phyloP scores from a whole-genome alignment of 1,284 basidiomycete genomes.

The Cutaneotrichosporon cavernicola region DNA sequence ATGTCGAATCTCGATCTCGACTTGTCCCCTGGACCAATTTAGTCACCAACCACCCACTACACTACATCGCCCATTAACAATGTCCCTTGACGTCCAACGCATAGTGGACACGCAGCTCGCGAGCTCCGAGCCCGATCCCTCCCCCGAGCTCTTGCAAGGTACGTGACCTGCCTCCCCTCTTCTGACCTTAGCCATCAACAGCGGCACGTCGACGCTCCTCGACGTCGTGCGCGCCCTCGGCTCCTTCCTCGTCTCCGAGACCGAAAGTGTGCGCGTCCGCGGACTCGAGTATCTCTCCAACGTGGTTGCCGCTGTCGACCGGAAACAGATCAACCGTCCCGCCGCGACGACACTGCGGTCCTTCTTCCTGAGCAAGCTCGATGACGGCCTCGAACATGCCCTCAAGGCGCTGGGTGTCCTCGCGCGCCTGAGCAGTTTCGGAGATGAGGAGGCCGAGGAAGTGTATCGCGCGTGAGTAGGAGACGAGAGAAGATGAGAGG shows the following conservation, averaged over 20 bases:
- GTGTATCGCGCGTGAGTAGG: conserved; percentile 66
- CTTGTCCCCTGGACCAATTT: not conserved
- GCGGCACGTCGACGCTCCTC: conserved; percentile 64
- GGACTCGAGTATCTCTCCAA: conserved; percentile 55
- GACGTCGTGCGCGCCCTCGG: conserved; percentile 83
- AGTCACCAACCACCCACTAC: not conserved
- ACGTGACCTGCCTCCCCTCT: conserved; percentile 10
- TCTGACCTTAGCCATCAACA: conserved; percentile 63
- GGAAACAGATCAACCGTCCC: conserved; percentile 71
- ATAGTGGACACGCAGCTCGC: conserved; percentile 48
- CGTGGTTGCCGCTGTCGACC: conserved; percentile 64
- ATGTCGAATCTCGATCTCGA: not conserved
- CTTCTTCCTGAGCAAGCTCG: conserved; percentile 84
- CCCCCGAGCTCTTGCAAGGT: conserved; percentile 44
- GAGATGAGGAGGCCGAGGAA: conserved; percentile 67
- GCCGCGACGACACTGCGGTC: conserved; percentile 79
- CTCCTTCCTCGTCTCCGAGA: conserved; percentile 81
- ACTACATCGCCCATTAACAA: not conserved
- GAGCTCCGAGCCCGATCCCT: conserved; percentile 41
- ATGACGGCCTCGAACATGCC: conserved; percentile 76
- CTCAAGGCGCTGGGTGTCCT: conserved; percentile 71
- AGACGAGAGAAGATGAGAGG: not conserved
- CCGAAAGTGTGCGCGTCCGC: conserved; percentile 65
- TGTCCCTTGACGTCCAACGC: conserved; percentile 46
- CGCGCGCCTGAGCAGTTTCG: conserved; percentile 65